A percentile compares a stretch with the other conserved stretches of the same genome.
Evolutionary conservation across 495 filamentous ascomycete genomes (phyloP).

Genomic region (Terfezia claveryi): DNA sequence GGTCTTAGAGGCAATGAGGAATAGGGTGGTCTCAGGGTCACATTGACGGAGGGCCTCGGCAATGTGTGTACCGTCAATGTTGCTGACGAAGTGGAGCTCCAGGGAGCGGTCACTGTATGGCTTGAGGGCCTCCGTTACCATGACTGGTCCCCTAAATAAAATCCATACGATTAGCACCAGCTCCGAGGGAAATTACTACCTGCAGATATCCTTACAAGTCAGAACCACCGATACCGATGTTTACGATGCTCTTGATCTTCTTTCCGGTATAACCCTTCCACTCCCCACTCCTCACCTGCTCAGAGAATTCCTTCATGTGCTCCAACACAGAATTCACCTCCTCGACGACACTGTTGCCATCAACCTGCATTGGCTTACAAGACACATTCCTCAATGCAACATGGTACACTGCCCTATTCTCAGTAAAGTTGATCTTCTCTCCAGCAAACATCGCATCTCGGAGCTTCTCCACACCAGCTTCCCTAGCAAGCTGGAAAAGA

Average conservation of each 20-base stretch:
- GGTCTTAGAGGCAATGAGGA: conserved; percentile 95
- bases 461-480: conserved; percentile 77
- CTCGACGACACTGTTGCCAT: conserved; percentile 89
- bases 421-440: conserved; percentile 97
- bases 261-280: conserved; percentile 99
- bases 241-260: conserved; percentile 87
- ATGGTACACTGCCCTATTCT: conserved; percentile 90
- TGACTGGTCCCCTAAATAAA: conserved; percentile 83
- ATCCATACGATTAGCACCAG: not conserved
- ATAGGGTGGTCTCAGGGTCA: conserved; percentile 89
- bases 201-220: conserved; percentile 49
- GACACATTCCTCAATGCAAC: conserved; percentile 71
- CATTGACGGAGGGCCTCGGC: conserved; percentile 76
- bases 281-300: conserved; percentile 78
- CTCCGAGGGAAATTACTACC: too few species aligned
- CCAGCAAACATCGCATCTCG: conserved; percentile 93
- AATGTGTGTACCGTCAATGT: conserved; percentile 96
- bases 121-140: conserved; percentile 95
- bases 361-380: conserved; percentile 72
- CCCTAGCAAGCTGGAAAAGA: conserved; percentile 69
- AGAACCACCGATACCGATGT: conserved; percentile 94
- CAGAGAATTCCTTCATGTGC: conserved; percentile 93
- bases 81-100: conserved; percentile 93
- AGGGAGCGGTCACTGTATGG: conserved; percentile 66
- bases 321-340: conserved; percentile 76